Conservation (phyloP, 257 asterid genomes). For the Anisodus tanguticus region DNA sequence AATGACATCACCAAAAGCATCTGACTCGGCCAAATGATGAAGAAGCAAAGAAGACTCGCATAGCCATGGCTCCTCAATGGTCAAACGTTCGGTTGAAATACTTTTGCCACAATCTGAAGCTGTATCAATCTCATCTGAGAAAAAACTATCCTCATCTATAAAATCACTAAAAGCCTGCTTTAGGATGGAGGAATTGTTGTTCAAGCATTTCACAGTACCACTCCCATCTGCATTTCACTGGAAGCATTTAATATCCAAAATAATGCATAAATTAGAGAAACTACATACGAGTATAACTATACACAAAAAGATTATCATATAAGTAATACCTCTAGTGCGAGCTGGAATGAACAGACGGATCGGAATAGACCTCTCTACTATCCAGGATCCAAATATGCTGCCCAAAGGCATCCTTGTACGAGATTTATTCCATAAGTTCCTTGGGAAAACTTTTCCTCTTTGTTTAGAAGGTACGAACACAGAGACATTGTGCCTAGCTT, state of each 20-base stretch:
- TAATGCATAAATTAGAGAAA: constrained; percentile 31
- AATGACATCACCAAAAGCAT: constrained; percentile 39
- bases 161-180: constrained; percentile 45
- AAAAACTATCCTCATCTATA: constrained; percentile 26
- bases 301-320: constrained; percentile 31
- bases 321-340: constrained; percentile 62
- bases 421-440: constrained; percentile 44
- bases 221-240: constrained; percentile 74
- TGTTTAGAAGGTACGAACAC: constrained; percentile 51
- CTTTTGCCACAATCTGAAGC: constrained; percentile 34
- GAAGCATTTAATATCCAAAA: constrained; percentile 73
- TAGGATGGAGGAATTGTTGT: constrained; percentile 47
- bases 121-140: constrained; percentile 34
- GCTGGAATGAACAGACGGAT: constrained; percentile 40
- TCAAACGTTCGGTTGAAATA: constrained; percentile 40
- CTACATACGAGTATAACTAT: not conserved
- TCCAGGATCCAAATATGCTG: constrained; percentile 45
- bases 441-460: constrained; percentile 42
- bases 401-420: constrained; percentile 48
- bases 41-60: constrained; percentile 52
- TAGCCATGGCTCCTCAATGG: constrained; percentile 95
- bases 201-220: constrained; percentile 48
- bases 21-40: constrained; percentile 42
- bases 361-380: constrained; percentile 42
- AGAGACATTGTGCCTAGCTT: constrained; percentile 52